Conservation (phyloP, 1,284 basidiomycete genomes). For the Puccinia triticina region DNA sequence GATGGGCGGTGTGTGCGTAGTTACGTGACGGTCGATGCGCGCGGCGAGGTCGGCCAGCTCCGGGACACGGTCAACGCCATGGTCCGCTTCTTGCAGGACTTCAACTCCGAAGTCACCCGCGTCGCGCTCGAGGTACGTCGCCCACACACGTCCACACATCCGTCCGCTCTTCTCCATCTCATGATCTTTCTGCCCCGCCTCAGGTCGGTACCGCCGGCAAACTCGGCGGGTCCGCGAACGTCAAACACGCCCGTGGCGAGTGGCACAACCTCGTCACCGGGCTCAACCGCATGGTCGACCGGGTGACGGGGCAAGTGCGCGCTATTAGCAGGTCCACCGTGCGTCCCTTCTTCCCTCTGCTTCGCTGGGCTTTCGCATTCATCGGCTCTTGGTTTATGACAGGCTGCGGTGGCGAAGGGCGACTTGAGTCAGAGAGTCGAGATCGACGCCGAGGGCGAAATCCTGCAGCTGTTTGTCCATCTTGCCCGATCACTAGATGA, state of each 20-base stretch:
- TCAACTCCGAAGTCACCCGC: constrained; percentile 49
- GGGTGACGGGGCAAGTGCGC: constrained; percentile 47
- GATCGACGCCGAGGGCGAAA: constrained; percentile 93
- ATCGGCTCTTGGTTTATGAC: not conserved
- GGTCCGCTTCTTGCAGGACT: constrained; percentile 48
- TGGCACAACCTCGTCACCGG: constrained; percentile 68
- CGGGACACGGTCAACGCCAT: constrained; percentile 51
- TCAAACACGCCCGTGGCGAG: constrained; percentile 88
- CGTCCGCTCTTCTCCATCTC: no score
- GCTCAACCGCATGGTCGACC: constrained; percentile 51
- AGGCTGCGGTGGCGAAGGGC: constrained; percentile 81
- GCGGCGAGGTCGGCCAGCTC: constrained; percentile 44
- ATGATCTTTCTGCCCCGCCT: no score
- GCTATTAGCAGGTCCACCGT: constrained; percentile 47
- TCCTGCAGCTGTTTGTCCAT: constrained; percentile 78
- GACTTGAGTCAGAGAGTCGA: constrained; percentile 95
- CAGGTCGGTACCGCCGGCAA: constrained; percentile 82
- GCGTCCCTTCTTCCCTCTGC: not conserved
- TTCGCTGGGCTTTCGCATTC: not conserved
- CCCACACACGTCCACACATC: not conserved
- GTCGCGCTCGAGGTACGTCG: constrained; percentile 48
- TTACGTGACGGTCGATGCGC: constrained; percentile 48
- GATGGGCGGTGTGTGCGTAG: not conserved
- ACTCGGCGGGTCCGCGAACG: constrained; percentile 87
- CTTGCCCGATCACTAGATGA: not conserved